Base-by-base conservation (phyloP, 2,329 filamentous ascomycete genomes). In the Onygenales sp. region DNA sequence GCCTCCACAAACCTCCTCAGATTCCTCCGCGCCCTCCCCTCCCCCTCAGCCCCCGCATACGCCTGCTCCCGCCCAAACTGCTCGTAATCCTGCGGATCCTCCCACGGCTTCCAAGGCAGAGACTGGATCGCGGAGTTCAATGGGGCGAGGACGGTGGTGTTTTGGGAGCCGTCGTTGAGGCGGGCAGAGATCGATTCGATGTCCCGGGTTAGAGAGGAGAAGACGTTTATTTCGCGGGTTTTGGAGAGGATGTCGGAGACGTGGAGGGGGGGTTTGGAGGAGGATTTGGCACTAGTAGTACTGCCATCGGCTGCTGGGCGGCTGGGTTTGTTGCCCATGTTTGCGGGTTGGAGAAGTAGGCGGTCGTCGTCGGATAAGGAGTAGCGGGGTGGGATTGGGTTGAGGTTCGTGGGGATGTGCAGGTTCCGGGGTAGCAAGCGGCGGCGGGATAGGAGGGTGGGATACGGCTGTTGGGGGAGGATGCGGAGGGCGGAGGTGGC, bases 111-210 rank as follows among this genome's bases (percentile, higher is more conserved):
- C 50, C 86, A 78, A 1, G 90, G 87, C 32, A 96, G 74, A 0
- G 71, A 74, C 59, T 86, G 86, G 63, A 97, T 82, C 2, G 84
- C 89, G 14, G 81, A 83, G 75, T 97, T 97, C 52, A 87, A 74
- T 0, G 92, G 92, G 6, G 91, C 92, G 2, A 97, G 82, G 27
- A 96, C 83, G 2, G 90, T 96, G n/a, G 87, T 87, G 66, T 92
- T 92, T 54, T 78, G 70, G 1, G 73, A 65, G 0, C 76, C 69
- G 65, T 88, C 11, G 52, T 56, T 17, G 55, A 54, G 40, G 58
- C 56, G 32, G 65, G 61, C 52, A 65, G 62, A 57, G 49, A 21
- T 62, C 53, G 37, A 55, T 57, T 53, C 52, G 32, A 49, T 49
- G 36, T 49, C 45, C 55, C 90, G 82, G 5, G 86, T 85, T 63